These are phyloP conservation scores for Schrenkiella parvula DNA, from an alignment of 345 rosid genomes.

Conservation along the genomic window DNA sequence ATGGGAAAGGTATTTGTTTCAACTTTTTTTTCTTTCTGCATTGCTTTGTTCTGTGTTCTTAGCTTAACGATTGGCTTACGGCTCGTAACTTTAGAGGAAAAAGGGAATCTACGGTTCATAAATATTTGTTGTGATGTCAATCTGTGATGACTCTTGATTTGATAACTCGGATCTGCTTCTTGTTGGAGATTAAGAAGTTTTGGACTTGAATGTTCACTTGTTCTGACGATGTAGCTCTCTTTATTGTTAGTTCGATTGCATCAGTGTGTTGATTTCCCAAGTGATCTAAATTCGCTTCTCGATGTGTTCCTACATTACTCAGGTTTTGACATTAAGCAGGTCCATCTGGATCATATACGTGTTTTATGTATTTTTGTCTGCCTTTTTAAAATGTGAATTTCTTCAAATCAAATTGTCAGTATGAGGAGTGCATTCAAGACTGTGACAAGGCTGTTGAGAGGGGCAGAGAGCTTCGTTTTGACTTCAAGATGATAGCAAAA, in stretches of 20 bases:
- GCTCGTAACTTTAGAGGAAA: neutral
- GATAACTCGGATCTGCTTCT: neutral
- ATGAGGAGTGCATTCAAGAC: slow-evolving; percentile 77
- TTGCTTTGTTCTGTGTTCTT: neutral
- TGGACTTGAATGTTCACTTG: neutral
- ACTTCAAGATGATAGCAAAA: slow-evolving; percentile 89
- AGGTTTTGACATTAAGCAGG: neutral
- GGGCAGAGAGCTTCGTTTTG: slow-evolving; percentile 96
- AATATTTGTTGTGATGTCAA: neutral
- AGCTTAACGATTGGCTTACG: neutral
- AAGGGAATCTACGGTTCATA: neutral
- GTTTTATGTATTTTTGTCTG: neutral
- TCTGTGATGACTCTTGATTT: neutral
- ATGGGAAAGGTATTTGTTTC: slow-evolving; percentile 62
- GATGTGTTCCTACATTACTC: neutral
- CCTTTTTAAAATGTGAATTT: neutral
- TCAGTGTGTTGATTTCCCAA: neutral
- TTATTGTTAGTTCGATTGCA: neutral
- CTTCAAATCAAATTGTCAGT: slow-evolving; percentile 32
- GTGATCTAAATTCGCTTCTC: neutral
- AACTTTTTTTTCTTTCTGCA: neutral
- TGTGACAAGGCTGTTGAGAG: slow-evolving; percentile 97
- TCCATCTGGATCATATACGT: neutral
- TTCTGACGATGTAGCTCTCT: neutral
- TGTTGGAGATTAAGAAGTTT: neutral